phyloP scores from a whole-genome alignment of 805 yeast species.

The Maudiozyma bulderi region DNA sequence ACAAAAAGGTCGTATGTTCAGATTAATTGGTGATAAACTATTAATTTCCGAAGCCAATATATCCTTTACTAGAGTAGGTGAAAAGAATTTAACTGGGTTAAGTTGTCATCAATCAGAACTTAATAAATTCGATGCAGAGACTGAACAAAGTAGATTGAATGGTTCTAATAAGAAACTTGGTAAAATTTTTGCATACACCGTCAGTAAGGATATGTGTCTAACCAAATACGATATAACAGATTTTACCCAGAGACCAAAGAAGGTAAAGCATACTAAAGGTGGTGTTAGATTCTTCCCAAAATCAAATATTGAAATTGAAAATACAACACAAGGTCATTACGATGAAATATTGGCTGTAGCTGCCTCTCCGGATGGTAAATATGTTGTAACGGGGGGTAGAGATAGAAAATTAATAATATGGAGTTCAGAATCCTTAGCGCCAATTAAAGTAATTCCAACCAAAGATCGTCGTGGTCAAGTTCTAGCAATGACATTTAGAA shows the following conservation, averaged over 20 bases:
- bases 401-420: slow-evolving; percentile 77
- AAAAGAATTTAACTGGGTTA: slow-evolving; percentile 42
- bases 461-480: slow-evolving; percentile 63
- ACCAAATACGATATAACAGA: slow-evolving; percentile 69
- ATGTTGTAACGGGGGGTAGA: slow-evolving; percentile 82
- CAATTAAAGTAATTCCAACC: slow-evolving; percentile 69
- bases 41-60: slow-evolving; percentile 33
- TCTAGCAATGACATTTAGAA: slow-evolving; percentile 64
- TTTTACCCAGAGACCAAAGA: slow-evolving; percentile 48
- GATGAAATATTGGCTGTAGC: slow-evolving; percentile 73
- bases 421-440: slow-evolving; percentile 71
- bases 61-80: slow-evolving; percentile 48
- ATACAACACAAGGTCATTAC: slow-evolving; percentile 59
- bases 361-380: slow-evolving; percentile 78
- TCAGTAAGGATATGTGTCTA: slow-evolving; percentile 70
- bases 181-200: slow-evolving; percentile 58
- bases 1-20: slow-evolving; percentile 72
- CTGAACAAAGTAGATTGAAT: slow-evolving; percentile 32
- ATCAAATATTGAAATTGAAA: slow-evolving; percentile 33
- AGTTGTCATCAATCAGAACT: slow-evolving; percentile 30
- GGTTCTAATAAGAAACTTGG: slow-evolving; percentile 41
- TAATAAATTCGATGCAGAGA: slow-evolving; percentile 22
- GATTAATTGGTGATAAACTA: slow-evolving; percentile 48
- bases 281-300: slow-evolving; percentile 39
- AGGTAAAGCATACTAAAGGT: slow-evolving; percentile 56